These are phyloP conservation scores for Phytophthora ramorum DNA, from an alignment of 352 stramenopile species.

Conservation along the genomic window DNA sequence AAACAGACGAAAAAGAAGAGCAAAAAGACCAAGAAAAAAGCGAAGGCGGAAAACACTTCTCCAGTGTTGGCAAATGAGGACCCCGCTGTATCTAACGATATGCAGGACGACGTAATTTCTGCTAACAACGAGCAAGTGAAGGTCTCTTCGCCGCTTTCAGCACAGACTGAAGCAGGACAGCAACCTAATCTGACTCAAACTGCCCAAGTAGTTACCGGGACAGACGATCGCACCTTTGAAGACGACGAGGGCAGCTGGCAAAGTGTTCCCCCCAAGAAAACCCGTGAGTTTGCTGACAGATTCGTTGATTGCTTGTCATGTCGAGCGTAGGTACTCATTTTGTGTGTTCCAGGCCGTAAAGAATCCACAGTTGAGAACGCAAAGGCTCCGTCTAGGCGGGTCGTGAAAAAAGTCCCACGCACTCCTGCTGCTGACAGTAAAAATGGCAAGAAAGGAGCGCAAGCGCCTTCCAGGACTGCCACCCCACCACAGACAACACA, in stretches of 20 bases:
- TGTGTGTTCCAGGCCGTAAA: constrained; percentile 36
- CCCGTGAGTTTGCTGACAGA: constrained; percentile 27
- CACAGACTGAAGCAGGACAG: neutral
- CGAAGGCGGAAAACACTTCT: neutral
- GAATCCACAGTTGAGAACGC: constrained; percentile 12
- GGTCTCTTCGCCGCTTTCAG: neutral
- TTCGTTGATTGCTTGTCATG: neutral
- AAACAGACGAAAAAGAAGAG: constrained; percentile 46
- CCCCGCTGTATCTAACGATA: neutral
- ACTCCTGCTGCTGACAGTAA: constrained; percentile 3
- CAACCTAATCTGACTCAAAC: neutral
- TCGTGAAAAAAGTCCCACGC: constrained; percentile 5
- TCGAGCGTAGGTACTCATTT: neutral
- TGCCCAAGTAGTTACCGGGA: neutral
- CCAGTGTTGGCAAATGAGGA: neutral
- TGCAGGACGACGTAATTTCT: neutral
- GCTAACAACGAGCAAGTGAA: neutral
- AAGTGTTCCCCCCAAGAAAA: constrained; percentile 38
- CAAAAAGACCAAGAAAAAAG: constrained; percentile 54
- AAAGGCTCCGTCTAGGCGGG: constrained; percentile 2
- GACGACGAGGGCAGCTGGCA: constrained; percentile 29
- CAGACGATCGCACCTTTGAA: constrained; percentile 4
- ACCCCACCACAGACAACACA: constrained; percentile 5
- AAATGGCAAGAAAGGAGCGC: constrained; percentile 11
- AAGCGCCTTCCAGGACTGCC: constrained; percentile 1